Evolutionary conservation across 2,329 filamentous ascomycete species (phyloP).

Genomic region (Cladosporium sp.): DNA sequence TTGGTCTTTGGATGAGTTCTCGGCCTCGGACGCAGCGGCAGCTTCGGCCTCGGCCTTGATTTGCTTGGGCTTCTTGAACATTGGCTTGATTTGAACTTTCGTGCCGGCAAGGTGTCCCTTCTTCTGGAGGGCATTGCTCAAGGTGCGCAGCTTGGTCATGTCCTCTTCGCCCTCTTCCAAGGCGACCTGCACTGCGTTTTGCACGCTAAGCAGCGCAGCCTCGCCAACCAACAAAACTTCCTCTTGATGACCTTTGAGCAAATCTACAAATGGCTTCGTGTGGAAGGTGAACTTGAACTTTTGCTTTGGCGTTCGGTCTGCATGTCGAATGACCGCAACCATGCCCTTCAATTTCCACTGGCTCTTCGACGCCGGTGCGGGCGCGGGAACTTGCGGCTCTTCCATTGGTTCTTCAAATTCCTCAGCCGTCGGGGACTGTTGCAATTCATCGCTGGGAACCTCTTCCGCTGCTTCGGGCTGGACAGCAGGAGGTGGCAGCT

Average conservation of each 20-base stretch:
- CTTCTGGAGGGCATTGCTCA: slow-evolving; percentile 84
- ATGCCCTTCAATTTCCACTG: slow-evolving; percentile 98
- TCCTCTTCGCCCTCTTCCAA: slow-evolving; percentile 81
- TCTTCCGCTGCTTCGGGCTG: slow-evolving; percentile 22
- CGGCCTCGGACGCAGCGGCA: slow-evolving; percentile 53
- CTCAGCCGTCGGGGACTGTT: slow-evolving; percentile 14
- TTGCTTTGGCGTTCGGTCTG: slow-evolving; percentile 95
- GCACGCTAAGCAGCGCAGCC: slow-evolving; percentile 82
- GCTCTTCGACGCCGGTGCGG: slow-evolving; percentile 69
- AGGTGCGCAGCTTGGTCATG: slow-evolving; percentile 75
- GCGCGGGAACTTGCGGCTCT: slow-evolving; percentile 37
- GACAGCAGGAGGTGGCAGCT: slow-evolving; percentile 35
- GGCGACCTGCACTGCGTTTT: slow-evolving; percentile 81
- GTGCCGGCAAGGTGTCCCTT: slow-evolving; percentile 94
- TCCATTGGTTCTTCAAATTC: slow-evolving; percentile 6
- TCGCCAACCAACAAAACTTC: slow-evolving; percentile 94
- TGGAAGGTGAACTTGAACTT: slow-evolving; percentile 99
- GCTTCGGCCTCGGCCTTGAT: slow-evolving; percentile 33
- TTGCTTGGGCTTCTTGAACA: slow-evolving; percentile 85
- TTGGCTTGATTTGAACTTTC: slow-evolving; percentile 98
- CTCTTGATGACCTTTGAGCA: slow-evolving; percentile 92
- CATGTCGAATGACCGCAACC: slow-evolving; percentile 93
- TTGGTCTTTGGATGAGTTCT: slow-evolving; percentile 48
- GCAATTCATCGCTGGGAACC: slow-evolving; percentile 1
- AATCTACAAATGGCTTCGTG: slow-evolving; percentile 89